Base-by-base conservation (phyloP, 768 basidiomycete genomes). In the Cystobasidium onofrii region DNA sequence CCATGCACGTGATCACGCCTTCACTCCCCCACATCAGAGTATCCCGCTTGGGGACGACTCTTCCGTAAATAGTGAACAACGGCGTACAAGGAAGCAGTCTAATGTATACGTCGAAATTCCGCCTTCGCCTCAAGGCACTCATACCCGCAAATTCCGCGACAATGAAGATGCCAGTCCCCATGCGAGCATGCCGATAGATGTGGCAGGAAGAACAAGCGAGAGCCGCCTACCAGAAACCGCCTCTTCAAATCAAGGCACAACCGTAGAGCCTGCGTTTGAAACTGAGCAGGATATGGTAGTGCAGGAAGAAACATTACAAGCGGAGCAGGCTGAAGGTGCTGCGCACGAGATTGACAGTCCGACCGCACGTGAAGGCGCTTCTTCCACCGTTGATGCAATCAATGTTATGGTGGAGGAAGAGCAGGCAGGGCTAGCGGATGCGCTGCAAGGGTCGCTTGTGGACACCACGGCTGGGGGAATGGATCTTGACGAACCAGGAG, bases 331-430 rank as follows among this genome's bases (percentile, higher is more conserved):
- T 6, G 39, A 39, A 6, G 39, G 39, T 39, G 6, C 39, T 6
- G 39, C 39, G 7, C 7, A 39, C 15, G 15, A 12, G 20, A 7
- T n/a, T 3, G 46, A 50, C 46, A 50, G 46, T 50, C 46, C 46
- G 20, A 4, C n/a, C 10, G 9, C 6, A 27, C 29, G 12, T 60
- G 17, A 23, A 4, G 17, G 57, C 25, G 57, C 6, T 17, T 60
- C 57, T n/a, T 39, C 43, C 15, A 9, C 36, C 25, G 43, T 64
- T 15, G 43, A 39, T 13, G 63, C 36, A 23, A 64, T 39, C 29
- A 46, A 41, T 25, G 63, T 18, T 17, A 64, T 64, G 36, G 43
- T 64, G 27, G 63, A 64, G 23, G 63, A 64, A 39, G 63, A 43
- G 13, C 34, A 39, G 12, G 63, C 63, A n/a, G 62, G 17, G 17